Conservation (phyloP, 371 early-diverging fungal species). For the Phascolomyces articulosus region DNA sequence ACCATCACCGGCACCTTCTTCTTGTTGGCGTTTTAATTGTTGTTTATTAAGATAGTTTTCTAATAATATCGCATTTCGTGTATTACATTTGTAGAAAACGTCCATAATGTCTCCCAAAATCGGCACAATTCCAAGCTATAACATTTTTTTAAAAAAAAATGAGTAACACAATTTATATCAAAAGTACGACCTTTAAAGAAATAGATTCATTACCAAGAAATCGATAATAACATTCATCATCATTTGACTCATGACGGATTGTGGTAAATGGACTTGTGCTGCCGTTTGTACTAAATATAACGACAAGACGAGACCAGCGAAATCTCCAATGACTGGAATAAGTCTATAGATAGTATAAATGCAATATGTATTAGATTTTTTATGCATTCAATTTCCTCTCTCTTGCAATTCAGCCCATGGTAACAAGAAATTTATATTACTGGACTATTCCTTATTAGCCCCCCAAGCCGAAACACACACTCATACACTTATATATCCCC, state of each 20-base stretch:
- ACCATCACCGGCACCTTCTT: not conserved
- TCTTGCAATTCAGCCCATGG: no score
- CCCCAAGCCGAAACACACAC: no score
- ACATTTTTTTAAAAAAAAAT: not conserved
- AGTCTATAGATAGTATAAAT: conserved; percentile 6
- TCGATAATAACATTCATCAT: conserved; percentile 33
- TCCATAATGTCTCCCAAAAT: conserved; percentile 51
- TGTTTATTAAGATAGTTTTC: conserved; percentile 38
- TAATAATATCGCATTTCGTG: conserved; percentile 46
- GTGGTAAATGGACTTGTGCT: conserved; percentile 25
- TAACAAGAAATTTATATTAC: no score
- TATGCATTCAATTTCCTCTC: not conserved
- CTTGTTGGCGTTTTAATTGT: conserved; percentile 7
- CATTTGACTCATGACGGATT: conserved; percentile 23
- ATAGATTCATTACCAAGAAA: conserved; percentile 18
- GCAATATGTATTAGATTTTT: not conserved
- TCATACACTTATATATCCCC: no score
- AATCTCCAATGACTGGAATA: conserved; percentile 41
- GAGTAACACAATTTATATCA: no score
- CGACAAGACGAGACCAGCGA: conserved; percentile 28
- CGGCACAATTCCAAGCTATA: conserved; percentile 50
- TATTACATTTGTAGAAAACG: conserved; percentile 53
- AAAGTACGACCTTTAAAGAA: no score
- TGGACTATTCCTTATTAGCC: no score
- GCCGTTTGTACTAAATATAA: conserved; percentile 23